A percentile compares a stretch with the other conserved stretches of the same genome.
Conservation (phyloP, 2,329 filamentous ascomycete genomes). For the Xylariaceae sp. region DNA sequence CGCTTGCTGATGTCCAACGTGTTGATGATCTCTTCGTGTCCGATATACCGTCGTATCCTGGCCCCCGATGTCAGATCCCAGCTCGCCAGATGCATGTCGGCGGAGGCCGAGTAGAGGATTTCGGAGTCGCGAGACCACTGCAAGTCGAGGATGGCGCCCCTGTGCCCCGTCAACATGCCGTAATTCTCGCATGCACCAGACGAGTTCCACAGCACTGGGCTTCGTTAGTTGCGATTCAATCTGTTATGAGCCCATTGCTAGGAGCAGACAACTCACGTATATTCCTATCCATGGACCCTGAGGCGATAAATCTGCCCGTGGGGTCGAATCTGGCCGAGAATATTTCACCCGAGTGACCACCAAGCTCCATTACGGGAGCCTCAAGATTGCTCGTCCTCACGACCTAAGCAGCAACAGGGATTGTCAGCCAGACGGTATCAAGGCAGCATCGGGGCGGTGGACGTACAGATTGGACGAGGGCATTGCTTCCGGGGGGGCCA, state of each 20-base stretch:
- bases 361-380: slow-evolving; percentile 91
- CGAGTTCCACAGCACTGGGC: slow-evolving; percentile 83
- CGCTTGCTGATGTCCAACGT: slow-evolving; percentile 82
- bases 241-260: neutral
- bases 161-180: slow-evolving; percentile 82
- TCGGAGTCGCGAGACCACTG: slow-evolving; percentile 96
- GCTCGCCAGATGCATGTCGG: slow-evolving; percentile 88
- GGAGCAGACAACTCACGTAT: slow-evolving; percentile 62
- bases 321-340: slow-evolving; percentile 90
- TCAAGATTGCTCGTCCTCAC: slow-evolving; percentile 79
- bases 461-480: slow-evolving; percentile 52
- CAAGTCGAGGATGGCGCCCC: slow-evolving; percentile 84
- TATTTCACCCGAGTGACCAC: slow-evolving; percentile 79
- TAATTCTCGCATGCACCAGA: slow-evolving; percentile 95
- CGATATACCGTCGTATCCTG: slow-evolving; percentile 85
- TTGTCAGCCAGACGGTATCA: neutral
- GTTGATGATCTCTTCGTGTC: slow-evolving; percentile 96
- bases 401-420: slow-evolving; percentile 48
- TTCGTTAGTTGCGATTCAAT: neutral
- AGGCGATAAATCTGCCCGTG: slow-evolving; percentile 84
- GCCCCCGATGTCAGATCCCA: slow-evolving; percentile 94
- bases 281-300: slow-evolving; percentile 89
- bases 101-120: slow-evolving; percentile 86
- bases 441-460: neutral
- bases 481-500: slow-evolving; percentile 40